Percentiles rank a stretch among this genome's conserved stretches.
phyloP scores from a whole-genome alignment of 106 monocot genomes.

The Amphibolis antarctica region DNA sequence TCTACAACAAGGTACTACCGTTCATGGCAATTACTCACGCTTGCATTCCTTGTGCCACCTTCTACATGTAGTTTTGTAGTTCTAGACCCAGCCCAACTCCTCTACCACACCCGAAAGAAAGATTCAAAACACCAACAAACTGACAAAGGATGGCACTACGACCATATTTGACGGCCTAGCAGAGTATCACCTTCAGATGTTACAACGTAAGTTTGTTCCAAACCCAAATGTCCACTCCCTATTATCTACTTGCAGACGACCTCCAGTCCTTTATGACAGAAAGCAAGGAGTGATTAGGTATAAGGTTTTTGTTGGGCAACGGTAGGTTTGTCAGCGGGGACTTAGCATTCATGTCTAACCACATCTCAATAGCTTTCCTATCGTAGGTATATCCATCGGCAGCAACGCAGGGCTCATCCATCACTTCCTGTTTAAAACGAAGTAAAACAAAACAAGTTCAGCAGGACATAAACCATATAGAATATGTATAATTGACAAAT shows the following conservation, averaged over 20 bases:
- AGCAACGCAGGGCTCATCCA: slow-evolving; percentile 75
- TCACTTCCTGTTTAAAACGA: slow-evolving; percentile 43
- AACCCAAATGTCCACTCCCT: no score
- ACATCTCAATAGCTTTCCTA: slow-evolving; percentile 50
- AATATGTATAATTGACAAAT: not conserved
- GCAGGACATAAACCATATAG: not conserved
- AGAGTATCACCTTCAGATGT: no score
- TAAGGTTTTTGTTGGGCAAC: slow-evolving; percentile 37
- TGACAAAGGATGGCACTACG: no score
- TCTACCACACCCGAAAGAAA: no score
- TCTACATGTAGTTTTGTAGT: no score
- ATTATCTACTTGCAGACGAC: slow-evolving; percentile 14
- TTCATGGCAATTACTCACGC: no score
- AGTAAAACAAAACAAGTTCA: not conserved
- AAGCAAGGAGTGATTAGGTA: slow-evolving; percentile 55
- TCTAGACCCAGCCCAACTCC: no score
- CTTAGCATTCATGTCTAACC: slow-evolving; percentile 50
- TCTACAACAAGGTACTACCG: no score
- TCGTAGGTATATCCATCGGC: slow-evolving; percentile 82
- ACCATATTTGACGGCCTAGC: no score
- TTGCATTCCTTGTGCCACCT: no score
- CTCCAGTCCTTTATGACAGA: slow-evolving; percentile 73
- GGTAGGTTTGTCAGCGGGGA: slow-evolving; percentile 64
- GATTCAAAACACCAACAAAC: no score
- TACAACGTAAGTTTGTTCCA: no score